A percentile compares a stretch with the other conserved stretches of the same genome.
phyloP scores from a whole-genome alignment of 176 grass and related monocot genomes.

The Cenchrus fungigraminus region DNA sequence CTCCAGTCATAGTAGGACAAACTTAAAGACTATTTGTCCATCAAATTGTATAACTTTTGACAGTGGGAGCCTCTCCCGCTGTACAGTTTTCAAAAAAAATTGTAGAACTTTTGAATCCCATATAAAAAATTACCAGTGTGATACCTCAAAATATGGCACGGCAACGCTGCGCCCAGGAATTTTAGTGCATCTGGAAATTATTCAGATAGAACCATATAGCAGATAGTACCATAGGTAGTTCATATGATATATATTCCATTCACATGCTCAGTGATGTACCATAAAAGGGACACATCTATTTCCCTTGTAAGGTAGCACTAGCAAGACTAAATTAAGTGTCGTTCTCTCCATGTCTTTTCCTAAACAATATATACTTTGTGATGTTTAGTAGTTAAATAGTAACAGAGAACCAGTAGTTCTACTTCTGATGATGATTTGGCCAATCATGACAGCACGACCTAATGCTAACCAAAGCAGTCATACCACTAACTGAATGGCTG shows the following conservation, averaged over 20 bases:
- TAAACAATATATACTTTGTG: not conserved
- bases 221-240: not conserved
- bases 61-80: no score
- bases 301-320: not conserved
- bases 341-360: not conserved
- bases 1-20: no score
- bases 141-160: no score
- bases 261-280: not conserved
- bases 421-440: slow-evolving; percentile 5
- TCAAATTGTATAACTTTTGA: no score
- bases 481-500: not conserved
- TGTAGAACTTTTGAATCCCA: no score
- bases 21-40: no score
- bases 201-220: not conserved
- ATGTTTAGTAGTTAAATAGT: not conserved
- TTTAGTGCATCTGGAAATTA: not conserved
- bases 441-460: not conserved
- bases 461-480: not conserved
- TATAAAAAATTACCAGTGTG: no score
- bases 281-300: not conserved
- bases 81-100: no score
- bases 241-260: not conserved
- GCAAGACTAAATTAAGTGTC: not conserved
- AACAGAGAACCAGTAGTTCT: not conserved
- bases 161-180: no score